These are phyloP conservation scores for Plantago elongata DNA, from an alignment of 257 asterid species.

Conservation along the genomic window DNA sequence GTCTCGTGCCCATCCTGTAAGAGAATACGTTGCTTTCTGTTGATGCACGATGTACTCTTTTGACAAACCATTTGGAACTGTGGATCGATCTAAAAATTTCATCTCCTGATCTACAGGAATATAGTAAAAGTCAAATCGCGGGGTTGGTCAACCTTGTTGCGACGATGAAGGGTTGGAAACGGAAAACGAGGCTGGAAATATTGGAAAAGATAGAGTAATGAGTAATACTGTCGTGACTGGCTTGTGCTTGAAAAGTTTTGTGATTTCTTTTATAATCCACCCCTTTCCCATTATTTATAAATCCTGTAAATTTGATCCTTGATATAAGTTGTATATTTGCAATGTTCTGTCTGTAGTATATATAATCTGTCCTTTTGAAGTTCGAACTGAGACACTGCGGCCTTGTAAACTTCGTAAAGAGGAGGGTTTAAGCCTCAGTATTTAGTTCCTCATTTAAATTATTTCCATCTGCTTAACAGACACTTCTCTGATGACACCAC, in stretches of 20 bases:
- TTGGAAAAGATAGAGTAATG: conserved; percentile 78
- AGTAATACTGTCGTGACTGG: background rate
- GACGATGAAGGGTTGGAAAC: conserved; percentile 90
- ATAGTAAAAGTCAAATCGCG: conserved; percentile 67
- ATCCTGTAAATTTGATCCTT: conserved; percentile 30
- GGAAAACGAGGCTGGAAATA: conserved; percentile 84
- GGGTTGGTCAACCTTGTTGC: conserved; percentile 91
- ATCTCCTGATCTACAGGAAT: conserved; percentile 53
- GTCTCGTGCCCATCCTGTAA: conserved; percentile 96
- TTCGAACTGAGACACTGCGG: background rate
- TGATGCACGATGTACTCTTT: no score
- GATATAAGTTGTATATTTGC: background rate
- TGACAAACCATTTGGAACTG: no score
- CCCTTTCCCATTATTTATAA: conserved; percentile 13
- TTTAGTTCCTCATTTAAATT: background rate
- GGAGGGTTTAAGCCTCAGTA: background rate
- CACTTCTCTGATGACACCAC: no score
- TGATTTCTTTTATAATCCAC: conserved; percentile 7
- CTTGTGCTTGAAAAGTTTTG: conserved; percentile 22
- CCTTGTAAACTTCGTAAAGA: conserved; percentile 8
- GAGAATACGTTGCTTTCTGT: background rate
- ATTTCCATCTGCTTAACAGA: background rate
- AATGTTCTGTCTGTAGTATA: background rate
- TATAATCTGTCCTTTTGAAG: background rate
- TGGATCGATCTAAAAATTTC: conserved; percentile 5